Conservation (phyloP, 2,329 filamentous ascomycete genomes). For the Fusarium hostae region DNA sequence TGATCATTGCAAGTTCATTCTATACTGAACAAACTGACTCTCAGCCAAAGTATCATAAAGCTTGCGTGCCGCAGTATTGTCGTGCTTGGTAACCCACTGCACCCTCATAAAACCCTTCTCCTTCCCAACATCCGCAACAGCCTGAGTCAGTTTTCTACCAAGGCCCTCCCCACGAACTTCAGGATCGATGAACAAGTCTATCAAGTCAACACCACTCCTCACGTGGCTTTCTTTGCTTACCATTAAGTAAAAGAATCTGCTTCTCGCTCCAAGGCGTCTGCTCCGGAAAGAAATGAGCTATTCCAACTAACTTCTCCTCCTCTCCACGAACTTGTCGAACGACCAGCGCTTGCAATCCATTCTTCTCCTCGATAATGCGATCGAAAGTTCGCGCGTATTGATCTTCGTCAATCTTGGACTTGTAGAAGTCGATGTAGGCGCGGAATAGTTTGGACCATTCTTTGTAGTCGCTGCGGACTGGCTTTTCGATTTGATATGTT, state of each 20-base stretch:
- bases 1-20: conserved; percentile 15
- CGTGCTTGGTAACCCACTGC: conserved; percentile 34
- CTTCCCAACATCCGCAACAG: conserved; percentile 21
- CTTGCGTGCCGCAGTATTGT: conserved; percentile 14
- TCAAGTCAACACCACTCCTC: not conserved
- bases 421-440: conserved; percentile 30
- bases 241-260: conserved; percentile 27
- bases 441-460: conserved; percentile 23
- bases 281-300: conserved; percentile 34
- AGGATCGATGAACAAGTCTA: conserved; percentile 24
- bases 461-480: conserved; percentile 5
- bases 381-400: conserved; percentile 25
- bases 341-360: conserved; percentile 15
- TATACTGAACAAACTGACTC: conserved; percentile 28
- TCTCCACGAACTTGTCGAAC: not conserved
- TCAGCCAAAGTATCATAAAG: conserved; percentile 32
- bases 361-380: conserved; percentile 19
- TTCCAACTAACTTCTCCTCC: not conserved
- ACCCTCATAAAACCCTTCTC: conserved; percentile 22
- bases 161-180: conserved; percentile 4
- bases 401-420: conserved; percentile 14
- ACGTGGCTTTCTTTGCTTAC: not conserved
- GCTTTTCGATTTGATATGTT: conserved; percentile 15
- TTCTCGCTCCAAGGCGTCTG: conserved; percentile 35
- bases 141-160: conserved; percentile 19